Evolutionary conservation across 169 alveolate genomes (phyloP).

Genomic region (Cryptosporidium viatorum): DNA sequence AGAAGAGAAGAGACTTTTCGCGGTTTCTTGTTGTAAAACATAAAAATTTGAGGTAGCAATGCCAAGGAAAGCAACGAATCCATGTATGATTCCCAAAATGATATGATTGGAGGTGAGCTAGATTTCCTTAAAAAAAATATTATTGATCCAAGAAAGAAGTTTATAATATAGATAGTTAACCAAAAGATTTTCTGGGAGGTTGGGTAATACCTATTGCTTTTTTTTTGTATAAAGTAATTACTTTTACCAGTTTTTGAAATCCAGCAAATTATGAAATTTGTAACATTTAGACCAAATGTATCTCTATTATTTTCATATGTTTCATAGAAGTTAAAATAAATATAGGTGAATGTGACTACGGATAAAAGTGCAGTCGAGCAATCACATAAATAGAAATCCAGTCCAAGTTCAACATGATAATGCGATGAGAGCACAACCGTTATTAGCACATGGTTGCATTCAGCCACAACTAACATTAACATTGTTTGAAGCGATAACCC

Average conservation of each 20-base stretch:
- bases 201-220: not conserved
- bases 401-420: constrained; percentile 59
- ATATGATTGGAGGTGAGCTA: constrained; percentile 53
- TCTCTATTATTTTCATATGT: constrained; percentile 78
- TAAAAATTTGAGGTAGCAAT: constrained; percentile 79
- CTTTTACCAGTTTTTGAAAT: not conserved
- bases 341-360: constrained; percentile 48
- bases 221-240: not conserved
- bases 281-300: constrained; percentile 76
- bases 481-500: constrained; percentile 80
- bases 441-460: constrained; percentile 78
- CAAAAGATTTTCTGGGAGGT: constrained; percentile 26
- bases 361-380: constrained; percentile 78
- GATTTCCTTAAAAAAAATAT: constrained; percentile 54
- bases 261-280: constrained; percentile 8
- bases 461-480: constrained; percentile 78
- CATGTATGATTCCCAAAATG: constrained; percentile 81
- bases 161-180: constrained; percentile 15
- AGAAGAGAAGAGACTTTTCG: constrained; percentile 77
- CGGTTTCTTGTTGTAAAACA: constrained; percentile 80
- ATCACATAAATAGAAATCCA: constrained; percentile 78
- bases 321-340: constrained; percentile 45
- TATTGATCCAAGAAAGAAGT: constrained; percentile 37
- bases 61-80: constrained; percentile 80
- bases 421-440: constrained; percentile 44